Conservation (phyloP, 805 yeast genomes). For the Candida tammaniensis region DNA sequence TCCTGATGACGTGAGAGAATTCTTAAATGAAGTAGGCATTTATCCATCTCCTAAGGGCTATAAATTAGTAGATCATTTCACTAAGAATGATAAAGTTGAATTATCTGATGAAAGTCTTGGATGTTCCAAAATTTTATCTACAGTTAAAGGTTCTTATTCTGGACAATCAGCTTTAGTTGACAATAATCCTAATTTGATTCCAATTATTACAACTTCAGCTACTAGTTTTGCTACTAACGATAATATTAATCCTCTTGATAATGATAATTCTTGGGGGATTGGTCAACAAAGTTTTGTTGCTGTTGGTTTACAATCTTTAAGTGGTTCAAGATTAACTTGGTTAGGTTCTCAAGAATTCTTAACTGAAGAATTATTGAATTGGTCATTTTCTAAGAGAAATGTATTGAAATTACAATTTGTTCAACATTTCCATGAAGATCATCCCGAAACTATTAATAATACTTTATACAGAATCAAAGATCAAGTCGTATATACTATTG, state of each 20-base stretch:
- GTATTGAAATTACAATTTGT: conserved; percentile 57
- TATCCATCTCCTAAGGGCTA: conserved; percentile 77
- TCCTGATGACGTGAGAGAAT: conserved; percentile 51
- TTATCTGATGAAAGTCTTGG: conserved; percentile 27
- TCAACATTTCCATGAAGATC: conserved; percentile 51
- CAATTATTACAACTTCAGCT: conserved; percentile 63
- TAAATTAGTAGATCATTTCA: conserved; percentile 64
- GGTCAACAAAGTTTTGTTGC: conserved; percentile 77
- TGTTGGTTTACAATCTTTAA: conserved; percentile 75
- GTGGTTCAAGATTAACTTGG: conserved; percentile 80
- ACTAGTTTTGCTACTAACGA: conserved; percentile 59
- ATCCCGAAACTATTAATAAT: conserved; percentile 38
- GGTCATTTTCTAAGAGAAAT: conserved; percentile 74
- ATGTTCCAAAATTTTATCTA: conserved; percentile 16
- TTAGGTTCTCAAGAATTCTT: conserved; percentile 66
- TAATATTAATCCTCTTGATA: conserved; percentile 37
- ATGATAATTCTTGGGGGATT: conserved; percentile 63
- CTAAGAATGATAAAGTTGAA: conserved; percentile 27
- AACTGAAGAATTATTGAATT: conserved; percentile 33
- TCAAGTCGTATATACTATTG: conserved; percentile 53
- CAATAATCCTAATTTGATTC: conserved; percentile 67
- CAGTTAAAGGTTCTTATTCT: conserved; percentile 19
- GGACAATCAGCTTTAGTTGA: conserved; percentile 72
- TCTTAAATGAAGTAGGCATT: conserved; percentile 79
- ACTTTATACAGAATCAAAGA: conserved; percentile 73